Base-by-base conservation (phyloP, 768 basidiomycete species). In the Pleurotus tuber-regium region DNA sequence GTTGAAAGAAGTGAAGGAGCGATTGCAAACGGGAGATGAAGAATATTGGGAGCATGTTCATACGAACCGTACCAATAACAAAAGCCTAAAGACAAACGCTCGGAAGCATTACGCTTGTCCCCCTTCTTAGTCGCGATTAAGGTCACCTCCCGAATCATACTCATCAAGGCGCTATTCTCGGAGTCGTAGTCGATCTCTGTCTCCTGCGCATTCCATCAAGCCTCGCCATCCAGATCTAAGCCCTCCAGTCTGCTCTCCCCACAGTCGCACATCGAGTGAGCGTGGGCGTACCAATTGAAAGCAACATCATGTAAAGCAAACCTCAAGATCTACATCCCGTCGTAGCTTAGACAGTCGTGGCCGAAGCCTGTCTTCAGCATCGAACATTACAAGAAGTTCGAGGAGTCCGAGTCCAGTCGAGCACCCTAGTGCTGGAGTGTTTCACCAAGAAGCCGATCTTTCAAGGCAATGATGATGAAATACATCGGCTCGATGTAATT, bases 391-490 rank as follows among this genome's bases (percentile, higher is more conserved):
- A 42, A 80, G 77, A 51, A 73, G 82, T 54, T 86, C 84, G 59
- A 63, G 70, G 29, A 84, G 81, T 59, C 67, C 62, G 52, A 87
- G 84, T 59, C 84, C 80, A 14, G 67, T 65, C 26, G 71, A 75
- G 21, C 75, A 73, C 28, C 70, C 77, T 30, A 78, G 98, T 98
- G 88, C 82, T 99, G 39, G 97, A 99, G 67, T 75, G 99, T 10
- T 98, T 90, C 69, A 89, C 89, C 12, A 92, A 92, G 67, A 94
- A 91, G 61, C 94, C 96, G 0, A 78, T 97, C n/a, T 99, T 99
- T 65, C 97, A 98, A 64, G 97, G 97, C 5, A 89, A 87, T 60
- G 97, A 99, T n/a, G n/a, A n/a, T 57, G 97, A 99, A 70, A 95
- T 99, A 35, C 87, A 95, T 59, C 97, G 99, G 64, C 79, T 99